Evolutionary conservation across 306 rosid genomes (phyloP).

Genomic region (Malus sylvestris): DNA sequence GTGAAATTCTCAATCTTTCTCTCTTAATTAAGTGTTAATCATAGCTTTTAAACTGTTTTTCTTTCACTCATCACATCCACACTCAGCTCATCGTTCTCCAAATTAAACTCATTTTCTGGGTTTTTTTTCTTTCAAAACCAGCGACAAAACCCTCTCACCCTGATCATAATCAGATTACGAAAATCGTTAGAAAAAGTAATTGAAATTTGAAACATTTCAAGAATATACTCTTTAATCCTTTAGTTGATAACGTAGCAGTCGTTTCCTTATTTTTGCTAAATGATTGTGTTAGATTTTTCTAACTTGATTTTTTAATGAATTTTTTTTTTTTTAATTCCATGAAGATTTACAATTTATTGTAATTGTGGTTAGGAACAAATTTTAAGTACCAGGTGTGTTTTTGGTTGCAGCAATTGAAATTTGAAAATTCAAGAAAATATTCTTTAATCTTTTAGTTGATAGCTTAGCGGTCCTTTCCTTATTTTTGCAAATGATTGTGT

Average conservation of each 20-base stretch:
- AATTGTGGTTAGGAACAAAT: not conserved
- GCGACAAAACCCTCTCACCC: not conserved
- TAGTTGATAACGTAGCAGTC: not conserved
- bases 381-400: not conserved
- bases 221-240: not conserved
- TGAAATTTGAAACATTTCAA: not conserved
- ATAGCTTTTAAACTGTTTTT: not conserved
- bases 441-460: not conserved
- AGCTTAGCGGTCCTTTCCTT: not conserved
- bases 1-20: constrained; percentile 12
- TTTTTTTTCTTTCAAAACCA: not conserved
- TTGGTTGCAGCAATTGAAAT: constrained; percentile 21
- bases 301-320: not conserved
- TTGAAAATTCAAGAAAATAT: not conserved
- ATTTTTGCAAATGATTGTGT: not conserved
- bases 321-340: not conserved
- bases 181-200: not conserved
- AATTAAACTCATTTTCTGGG: not conserved
- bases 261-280: not conserved
- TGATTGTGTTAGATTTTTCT: not conserved
- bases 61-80: not conserved
- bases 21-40: not conserved
- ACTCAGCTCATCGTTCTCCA: not conserved
- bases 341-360: not conserved
- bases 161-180: not conserved